Evolutionary conservation across 2,329 filamentous ascomycete genomes (phyloP).

Genomic region (Westerdykella aurantiaca): DNA sequence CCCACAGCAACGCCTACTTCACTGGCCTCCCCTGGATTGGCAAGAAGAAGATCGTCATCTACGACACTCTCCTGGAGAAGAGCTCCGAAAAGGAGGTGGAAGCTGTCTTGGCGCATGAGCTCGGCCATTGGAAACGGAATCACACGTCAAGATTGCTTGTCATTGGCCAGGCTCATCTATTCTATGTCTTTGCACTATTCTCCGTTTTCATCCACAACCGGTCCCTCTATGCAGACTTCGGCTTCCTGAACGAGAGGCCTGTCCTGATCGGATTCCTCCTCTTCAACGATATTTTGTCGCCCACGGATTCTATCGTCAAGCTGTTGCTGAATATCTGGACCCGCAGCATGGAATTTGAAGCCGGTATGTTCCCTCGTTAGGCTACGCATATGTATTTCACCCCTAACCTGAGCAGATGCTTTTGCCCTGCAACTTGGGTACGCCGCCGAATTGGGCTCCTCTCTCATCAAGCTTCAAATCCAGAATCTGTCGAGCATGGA

Average conservation of each 20-base stretch:
- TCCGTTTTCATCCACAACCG: constrained; percentile 95
- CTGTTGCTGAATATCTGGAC: constrained; percentile 94
- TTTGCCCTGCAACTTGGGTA: constrained; percentile 86
- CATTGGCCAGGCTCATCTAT: constrained; percentile 77
- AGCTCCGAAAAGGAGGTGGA: constrained; percentile 87
- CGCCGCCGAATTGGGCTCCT: constrained; percentile 72
- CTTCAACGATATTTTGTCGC: constrained; percentile 92
- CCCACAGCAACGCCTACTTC: constrained; percentile 91
- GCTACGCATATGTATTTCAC: neutral
- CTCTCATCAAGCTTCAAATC: constrained; percentile 94
- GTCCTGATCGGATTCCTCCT: constrained; percentile 97
- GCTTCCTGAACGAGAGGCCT: constrained; percentile 74
- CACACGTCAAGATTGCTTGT: constrained; percentile 89
- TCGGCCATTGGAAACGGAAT: constrained; percentile 94
- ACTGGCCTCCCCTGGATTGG: constrained; percentile 82
- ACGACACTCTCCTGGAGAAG: constrained; percentile 96
- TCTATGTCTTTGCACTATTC: constrained; percentile 96
- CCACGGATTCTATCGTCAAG: constrained; percentile 92
- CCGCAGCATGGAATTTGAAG: constrained; percentile 92
- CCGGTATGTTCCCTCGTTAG: constrained; percentile 47
- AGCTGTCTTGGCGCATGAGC: constrained; percentile 88
- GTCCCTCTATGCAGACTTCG: constrained; percentile 85
- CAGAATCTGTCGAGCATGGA: constrained; percentile 99
- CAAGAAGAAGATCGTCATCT: constrained; percentile 99
- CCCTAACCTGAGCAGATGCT: constrained; percentile 51